These are phyloP conservation scores for Suhomyces anneliseae DNA, from an alignment of 1,139 yeast species.

Conservation along the genomic window DNA sequence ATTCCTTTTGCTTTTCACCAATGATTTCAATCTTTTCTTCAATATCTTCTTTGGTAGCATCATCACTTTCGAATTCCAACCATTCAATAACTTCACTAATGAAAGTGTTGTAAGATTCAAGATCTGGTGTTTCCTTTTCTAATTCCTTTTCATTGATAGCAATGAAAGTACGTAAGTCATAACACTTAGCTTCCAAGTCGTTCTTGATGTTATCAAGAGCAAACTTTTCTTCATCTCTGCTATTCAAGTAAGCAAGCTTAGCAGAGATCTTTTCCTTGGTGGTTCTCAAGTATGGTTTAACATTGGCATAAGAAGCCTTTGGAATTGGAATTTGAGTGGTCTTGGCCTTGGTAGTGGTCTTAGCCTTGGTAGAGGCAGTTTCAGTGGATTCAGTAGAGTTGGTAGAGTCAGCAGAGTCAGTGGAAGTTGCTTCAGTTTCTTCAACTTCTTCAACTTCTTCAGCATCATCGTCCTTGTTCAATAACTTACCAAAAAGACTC, in stretches of 20 bases:
- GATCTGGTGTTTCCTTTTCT: conserved; percentile 35
- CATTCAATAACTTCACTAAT: conserved; percentile 65
- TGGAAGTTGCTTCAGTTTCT: conserved; percentile 7
- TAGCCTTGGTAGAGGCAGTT: conserved; percentile 15
- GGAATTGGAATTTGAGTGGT: conserved; percentile 24
- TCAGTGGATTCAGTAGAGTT: conserved; percentile 9
- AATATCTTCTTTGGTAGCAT: conserved; percentile 46
- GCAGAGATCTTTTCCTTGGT: conserved; percentile 35
- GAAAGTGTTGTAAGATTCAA: conserved; percentile 21
- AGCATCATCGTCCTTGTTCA: conserved; percentile 21
- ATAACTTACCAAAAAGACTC: conserved; percentile 30
- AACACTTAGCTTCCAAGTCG: conserved; percentile 56
- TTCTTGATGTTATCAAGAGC: conserved; percentile 53
- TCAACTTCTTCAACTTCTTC: conserved; percentile 19
- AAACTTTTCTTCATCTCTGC: conserved; percentile 48
- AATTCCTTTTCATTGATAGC: conserved; percentile 48
- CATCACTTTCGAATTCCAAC: conserved; percentile 75
- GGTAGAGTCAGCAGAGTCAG: conserved; percentile 19
- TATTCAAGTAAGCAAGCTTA: conserved; percentile 33
- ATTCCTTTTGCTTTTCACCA: conserved; percentile 19
- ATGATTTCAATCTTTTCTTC: conserved; percentile 26
- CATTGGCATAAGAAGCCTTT: conserved; percentile 37
- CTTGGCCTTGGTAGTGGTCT: conserved; percentile 13
- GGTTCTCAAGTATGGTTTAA: conserved; percentile 45
- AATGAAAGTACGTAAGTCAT: conserved; percentile 53